phyloP scores from a whole-genome alignment of 1,139 yeast genomes.

The Lodderomyces margitis region DNA sequence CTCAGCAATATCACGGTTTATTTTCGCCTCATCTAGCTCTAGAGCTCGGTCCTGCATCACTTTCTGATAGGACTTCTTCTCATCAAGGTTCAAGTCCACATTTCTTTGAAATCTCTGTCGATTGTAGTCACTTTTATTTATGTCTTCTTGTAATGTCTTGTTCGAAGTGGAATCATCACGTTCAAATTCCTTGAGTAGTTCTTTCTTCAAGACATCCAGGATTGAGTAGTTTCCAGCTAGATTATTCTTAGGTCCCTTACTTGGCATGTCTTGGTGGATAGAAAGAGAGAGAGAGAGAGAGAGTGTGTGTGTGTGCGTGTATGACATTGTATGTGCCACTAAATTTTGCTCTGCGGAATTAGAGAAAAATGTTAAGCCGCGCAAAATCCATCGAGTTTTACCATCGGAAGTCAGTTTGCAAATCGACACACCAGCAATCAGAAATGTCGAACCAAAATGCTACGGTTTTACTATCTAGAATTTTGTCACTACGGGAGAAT shows the following conservation, averaged over 20 bases:
- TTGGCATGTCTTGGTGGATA: slow-evolving; percentile 10
- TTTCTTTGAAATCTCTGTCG: slow-evolving; percentile 23
- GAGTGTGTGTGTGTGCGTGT: no score
- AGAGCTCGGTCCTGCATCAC: slow-evolving; percentile 35
- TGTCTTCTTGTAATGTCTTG: slow-evolving; percentile 20
- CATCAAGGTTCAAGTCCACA: slow-evolving; percentile 24
- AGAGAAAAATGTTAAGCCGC: background rate
- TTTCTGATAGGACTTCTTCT: slow-evolving; percentile 30
- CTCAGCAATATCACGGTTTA: slow-evolving; percentile 18
- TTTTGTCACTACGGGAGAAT: slow-evolving; percentile 65
- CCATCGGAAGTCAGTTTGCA: no score
- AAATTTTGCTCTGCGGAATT: no score
- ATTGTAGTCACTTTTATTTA: slow-evolving; percentile 21
- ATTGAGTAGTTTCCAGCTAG: slow-evolving; percentile 34
- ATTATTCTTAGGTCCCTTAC: slow-evolving; percentile 15
- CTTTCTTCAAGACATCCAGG: slow-evolving; percentile 27
- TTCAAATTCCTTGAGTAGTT: slow-evolving; percentile 24
- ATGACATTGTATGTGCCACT: no score
- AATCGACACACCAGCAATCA: background rate
- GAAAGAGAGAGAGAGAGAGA: no score
- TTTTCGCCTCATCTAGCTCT: slow-evolving; percentile 31
- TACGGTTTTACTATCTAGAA: slow-evolving; percentile 56
- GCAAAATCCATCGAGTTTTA: background rate
- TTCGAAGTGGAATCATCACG: slow-evolving; percentile 21
- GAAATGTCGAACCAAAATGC: slow-evolving; percentile 52